phyloP scores from a whole-genome alignment of 129 eudicot genomes.

The Ambrosia trifida region DNA sequence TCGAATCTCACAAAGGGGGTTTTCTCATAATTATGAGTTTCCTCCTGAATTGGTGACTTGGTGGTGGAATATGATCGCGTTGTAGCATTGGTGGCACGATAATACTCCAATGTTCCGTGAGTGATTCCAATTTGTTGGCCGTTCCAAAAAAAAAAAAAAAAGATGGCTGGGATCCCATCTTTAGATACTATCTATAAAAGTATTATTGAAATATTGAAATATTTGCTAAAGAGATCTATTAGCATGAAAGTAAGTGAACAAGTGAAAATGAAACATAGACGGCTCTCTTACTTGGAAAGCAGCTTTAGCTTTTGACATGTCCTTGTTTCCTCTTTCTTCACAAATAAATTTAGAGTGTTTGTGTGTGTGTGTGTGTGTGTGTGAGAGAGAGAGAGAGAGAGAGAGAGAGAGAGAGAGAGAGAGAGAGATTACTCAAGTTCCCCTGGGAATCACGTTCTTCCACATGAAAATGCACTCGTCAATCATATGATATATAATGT shows the following conservation, averaged over 20 bases:
- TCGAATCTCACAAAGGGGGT: too few relatives aligned
- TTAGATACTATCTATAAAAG: conserved; percentile 1
- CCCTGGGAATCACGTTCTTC: conserved; percentile 27
- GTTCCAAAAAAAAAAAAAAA: too few relatives aligned
- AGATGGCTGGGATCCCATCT: conserved; percentile 4
- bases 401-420: neutral
- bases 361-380: neutral
- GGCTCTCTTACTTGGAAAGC: conserved; percentile 40
- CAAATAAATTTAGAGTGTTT: neutral
- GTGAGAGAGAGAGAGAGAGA: neutral
- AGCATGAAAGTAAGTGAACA: conserved; percentile 36
- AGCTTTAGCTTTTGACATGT: conserved; percentile 43
- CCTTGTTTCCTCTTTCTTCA: conserved; percentile 26
- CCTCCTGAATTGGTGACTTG: too few relatives aligned
- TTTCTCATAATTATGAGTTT: too few relatives aligned
- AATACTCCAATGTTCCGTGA: too few relatives aligned
- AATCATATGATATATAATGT: conserved; percentile 32
- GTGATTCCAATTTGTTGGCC: too few relatives aligned
- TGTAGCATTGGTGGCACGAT: too few relatives aligned
- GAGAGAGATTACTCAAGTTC: conserved; percentile 21
- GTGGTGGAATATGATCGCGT: too few relatives aligned
- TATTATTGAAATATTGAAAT: neutral
- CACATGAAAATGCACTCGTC: conserved; percentile 36
- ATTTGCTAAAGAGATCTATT: conserved; percentile 12
- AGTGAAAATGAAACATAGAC: conserved; percentile 36